A percentile compares a stretch with the other conserved stretches of the same genome.
Conservation (phyloP, 2,329 filamentous ascomycete genomes). For the Colletotrichum orbiculare region DNA sequence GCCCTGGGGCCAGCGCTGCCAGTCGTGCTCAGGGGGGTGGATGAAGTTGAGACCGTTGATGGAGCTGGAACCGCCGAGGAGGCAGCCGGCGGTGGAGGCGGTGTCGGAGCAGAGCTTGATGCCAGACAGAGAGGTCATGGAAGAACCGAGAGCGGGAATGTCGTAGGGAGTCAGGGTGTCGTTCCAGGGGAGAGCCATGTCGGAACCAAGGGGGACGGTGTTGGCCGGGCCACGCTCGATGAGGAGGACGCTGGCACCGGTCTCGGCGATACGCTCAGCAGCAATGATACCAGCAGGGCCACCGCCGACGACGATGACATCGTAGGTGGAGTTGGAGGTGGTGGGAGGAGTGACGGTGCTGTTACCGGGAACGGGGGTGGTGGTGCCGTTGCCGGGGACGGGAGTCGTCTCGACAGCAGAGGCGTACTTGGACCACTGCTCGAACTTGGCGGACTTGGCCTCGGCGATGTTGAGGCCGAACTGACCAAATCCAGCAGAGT, state of each 20-base stretch:
- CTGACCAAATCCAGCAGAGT: slow-evolving; percentile 52
- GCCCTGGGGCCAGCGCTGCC: slow-evolving; percentile 45
- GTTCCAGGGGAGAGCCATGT: slow-evolving; percentile 46
- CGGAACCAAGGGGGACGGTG: slow-evolving; percentile 45
- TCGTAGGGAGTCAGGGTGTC: slow-evolving; percentile 45
- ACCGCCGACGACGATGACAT: slow-evolving; percentile 52
- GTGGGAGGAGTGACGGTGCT: slow-evolving; percentile 38
- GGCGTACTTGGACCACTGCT: slow-evolving; percentile 31
- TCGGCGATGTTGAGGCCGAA: slow-evolving; percentile 46
- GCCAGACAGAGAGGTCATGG: slow-evolving; percentile 37
- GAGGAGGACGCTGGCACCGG: slow-evolving; percentile 49
- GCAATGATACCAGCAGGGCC: slow-evolving; percentile 50
- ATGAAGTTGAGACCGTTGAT: slow-evolving; percentile 49
- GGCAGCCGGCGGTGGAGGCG: slow-evolving; percentile 47
- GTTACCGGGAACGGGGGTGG: slow-evolving; percentile 39
- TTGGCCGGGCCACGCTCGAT: slow-evolving; percentile 52
- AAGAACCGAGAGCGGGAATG: slow-evolving; percentile 43
- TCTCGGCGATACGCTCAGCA: slow-evolving; percentile 49
- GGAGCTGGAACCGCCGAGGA: slow-evolving; percentile 50
- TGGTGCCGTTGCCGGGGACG: slow-evolving; percentile 21
- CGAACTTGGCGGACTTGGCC: slow-evolving; percentile 47
- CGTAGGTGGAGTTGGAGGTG: slow-evolving; percentile 49
- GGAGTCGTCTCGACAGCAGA: slow-evolving; percentile 18
- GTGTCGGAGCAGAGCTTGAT: slow-evolving; percentile 49
- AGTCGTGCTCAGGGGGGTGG: slow-evolving; percentile 46